Evolutionary conservation across 441 rosid genomes (phyloP).

Genomic region (Lepidium campestre): DNA sequence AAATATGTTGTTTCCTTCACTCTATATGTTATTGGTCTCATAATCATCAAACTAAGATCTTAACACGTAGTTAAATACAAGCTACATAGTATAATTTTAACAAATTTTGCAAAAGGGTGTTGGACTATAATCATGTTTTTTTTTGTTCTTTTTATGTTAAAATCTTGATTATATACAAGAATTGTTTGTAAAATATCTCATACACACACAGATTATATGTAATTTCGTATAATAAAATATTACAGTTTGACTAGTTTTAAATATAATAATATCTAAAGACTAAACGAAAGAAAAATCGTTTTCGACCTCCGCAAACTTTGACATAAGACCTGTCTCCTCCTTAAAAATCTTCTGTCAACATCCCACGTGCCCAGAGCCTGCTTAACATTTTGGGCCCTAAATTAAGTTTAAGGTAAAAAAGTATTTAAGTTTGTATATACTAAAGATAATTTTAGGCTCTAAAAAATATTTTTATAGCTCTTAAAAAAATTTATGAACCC

Average conservation of each 20-base stretch:
- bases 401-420: no score
- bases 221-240: no score
- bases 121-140: neutral
- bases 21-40: neutral
- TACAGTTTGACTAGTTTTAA: neutral
- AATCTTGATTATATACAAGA: no score
- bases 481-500: no score
- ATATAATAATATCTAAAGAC: neutral
- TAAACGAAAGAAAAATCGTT: neutral
- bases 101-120: neutral
- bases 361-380: constrained; percentile 9
- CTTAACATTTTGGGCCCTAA: no score
- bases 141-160: neutral
- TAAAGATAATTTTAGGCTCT: no score
- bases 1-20: neutral
- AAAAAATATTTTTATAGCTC: no score
- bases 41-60: neutral
- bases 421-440: no score
- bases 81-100: neutral
- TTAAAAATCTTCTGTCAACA: neutral
- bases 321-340: neutral
- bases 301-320: neutral
- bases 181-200: no score
- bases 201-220: no score
- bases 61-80: neutral